Evolutionary conservation across 441 rosid species (phyloP), one percentile per base, ranked within the genome.

Genomic region (Omphalea diandra): DNA sequence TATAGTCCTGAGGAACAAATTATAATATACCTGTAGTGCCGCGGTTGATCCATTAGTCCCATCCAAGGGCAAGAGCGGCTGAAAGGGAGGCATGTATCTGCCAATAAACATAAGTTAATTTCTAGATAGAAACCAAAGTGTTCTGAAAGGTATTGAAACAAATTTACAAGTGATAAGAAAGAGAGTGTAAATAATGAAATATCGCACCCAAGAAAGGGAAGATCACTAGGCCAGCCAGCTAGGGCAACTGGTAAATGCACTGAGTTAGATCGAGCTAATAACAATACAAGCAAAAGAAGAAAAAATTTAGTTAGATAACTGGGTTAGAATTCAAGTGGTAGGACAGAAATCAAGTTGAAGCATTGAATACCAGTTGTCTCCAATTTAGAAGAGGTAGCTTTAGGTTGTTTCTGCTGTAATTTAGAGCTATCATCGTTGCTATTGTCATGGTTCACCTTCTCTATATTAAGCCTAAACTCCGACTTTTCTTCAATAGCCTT

Each of bases 41-140:
- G 74, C 41, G 57, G 91, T 82, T 27, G 97, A 72, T 35, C 87
- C 67, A 2, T 80, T 76, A 5, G 86, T 75, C 31, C 84, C 85
- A 72, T 92, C 96, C 75, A 85, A 63, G 54, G 97, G 79, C 24
- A 84, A 85, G 79, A 86, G 88, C 70, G 88, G 91, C 78, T 82
- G 94, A 18, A 85, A 55, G 69, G 96, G 80, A 22, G 85, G 79
- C 89, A 85, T 82, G 76, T 87, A 92, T 68, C 97, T 90, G 90
- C 65, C 40, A 46, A 72, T 40, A 27, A 53, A 70, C 52, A 55
- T 41, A 50, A 74, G 12, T 20, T 22, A 32, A 36, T 41, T 35
- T 7, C 50, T 5, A 24, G 26, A 52, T 29, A 59, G 64, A 65
- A 75, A 46, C 43, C 58, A 56, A n/a, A 54, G n/a, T 47, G 0